phyloP scores from a whole-genome alignment of 202 grass and related monocot genomes.

The Brachypodium distachyon region DNA sequence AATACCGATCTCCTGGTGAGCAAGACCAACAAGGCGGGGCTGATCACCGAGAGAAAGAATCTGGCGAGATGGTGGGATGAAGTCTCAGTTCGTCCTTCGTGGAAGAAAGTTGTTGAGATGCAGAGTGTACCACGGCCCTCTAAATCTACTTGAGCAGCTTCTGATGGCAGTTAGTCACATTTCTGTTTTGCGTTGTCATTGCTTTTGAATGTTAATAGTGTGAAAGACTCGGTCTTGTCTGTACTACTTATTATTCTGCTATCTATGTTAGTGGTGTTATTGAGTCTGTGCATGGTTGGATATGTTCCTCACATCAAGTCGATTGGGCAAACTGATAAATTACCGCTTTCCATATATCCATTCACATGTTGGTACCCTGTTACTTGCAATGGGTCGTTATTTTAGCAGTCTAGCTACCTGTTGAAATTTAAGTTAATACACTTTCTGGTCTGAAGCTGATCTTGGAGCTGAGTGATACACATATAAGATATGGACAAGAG shows the following conservation, averaged over 20 bases:
- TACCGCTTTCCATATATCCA: neutral
- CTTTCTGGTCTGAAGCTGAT: neutral
- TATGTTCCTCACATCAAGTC: neutral
- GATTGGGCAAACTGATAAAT: neutral
- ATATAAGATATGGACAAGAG: neutral
- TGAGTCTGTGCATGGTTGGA: neutral
- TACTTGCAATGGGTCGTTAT: neutral
- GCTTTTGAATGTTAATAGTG: neutral
- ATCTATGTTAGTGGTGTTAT: neutral
- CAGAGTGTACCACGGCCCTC: slow-evolving; percentile 25
- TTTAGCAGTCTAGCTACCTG: neutral
- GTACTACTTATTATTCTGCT: neutral
- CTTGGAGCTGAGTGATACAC: neutral
- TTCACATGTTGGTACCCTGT: neutral
- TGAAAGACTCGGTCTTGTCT: neutral
- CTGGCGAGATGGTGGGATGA: slow-evolving; percentile 77
- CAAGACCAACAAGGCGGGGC: slow-evolving; percentile 27
- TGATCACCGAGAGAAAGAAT: slow-evolving; percentile 68
- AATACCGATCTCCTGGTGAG: slow-evolving; percentile 58
- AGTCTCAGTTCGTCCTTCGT: slow-evolving; percentile 45
- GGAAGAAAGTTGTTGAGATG: slow-evolving; percentile 71
- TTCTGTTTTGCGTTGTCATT: slow-evolving; percentile 3
- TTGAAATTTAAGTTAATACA: neutral
- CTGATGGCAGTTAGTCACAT: neutral
- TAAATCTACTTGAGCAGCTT: slow-evolving; percentile 23